Percentiles rank a stretch among this genome's conserved stretches.
phyloP scores from a whole-genome alignment of 2,329 filamentous ascomycete species.

The Cercospora nicotianae region DNA sequence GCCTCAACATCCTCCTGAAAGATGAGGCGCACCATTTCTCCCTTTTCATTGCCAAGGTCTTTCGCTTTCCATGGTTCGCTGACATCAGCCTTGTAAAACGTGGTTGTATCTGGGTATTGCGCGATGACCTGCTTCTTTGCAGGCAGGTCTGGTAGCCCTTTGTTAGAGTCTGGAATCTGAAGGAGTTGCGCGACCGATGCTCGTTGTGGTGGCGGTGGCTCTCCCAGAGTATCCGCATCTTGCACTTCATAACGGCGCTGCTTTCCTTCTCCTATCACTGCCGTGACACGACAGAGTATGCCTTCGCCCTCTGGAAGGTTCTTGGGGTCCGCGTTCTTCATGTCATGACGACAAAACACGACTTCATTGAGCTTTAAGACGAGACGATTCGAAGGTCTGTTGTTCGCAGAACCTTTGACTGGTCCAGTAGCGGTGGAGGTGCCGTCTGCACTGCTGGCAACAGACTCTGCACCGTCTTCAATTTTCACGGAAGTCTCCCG shows the following conservation, averaged over 20 bases:
- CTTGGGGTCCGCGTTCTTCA: constrained; percentile 28
- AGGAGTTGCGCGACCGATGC: constrained; percentile 52
- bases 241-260: constrained; percentile 56
- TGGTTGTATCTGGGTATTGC: constrained; percentile 55
- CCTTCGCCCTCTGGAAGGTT: constrained; percentile 50
- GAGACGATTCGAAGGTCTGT: constrained; percentile 33
- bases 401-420: constrained; percentile 34
- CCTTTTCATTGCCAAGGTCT: constrained; percentile 32
- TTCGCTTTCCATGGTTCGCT: constrained; percentile 45
- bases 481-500: constrained; percentile 54
- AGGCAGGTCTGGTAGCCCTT: constrained; percentile 44
- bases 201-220: constrained; percentile 37
- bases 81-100: constrained; percentile 55
- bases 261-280: constrained; percentile 55
- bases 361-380: constrained; percentile 46
- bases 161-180: constrained; percentile 45
- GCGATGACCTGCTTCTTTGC: constrained; percentile 50
- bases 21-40: constrained; percentile 45
- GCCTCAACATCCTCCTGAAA: constrained; percentile 53
- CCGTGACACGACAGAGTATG: constrained; percentile 53
- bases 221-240: constrained; percentile 45
- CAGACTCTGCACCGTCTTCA: constrained; percentile 49
- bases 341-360: constrained; percentile 52
- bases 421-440: constrained; percentile 27
- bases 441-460: constrained; percentile 48